These are phyloP conservation scores for Jamesozyma lodderae DNA, from an alignment of 805 yeast species.

Conservation along the genomic window DNA sequence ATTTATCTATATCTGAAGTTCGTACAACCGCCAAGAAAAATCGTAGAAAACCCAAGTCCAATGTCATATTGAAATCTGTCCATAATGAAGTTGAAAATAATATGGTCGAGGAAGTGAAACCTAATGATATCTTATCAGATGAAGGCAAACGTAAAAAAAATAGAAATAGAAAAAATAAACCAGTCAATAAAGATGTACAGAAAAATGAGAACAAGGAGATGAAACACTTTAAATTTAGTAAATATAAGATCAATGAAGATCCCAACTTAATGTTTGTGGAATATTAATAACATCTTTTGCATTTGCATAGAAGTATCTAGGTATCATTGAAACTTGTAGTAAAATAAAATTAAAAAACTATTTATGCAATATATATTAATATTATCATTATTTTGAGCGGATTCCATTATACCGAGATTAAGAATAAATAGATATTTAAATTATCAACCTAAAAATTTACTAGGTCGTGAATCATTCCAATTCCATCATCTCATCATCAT, in stretches of 20 bases:
- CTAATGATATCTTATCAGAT: no score
- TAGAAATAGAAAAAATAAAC: no score
- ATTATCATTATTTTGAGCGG: not conserved
- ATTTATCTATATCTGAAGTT: no score
- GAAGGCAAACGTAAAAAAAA: no score
- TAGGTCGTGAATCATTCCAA: constrained; percentile 3
- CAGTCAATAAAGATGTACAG: not conserved
- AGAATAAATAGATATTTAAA: not conserved
- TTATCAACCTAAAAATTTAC: no score
- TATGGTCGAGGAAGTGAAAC: no score
- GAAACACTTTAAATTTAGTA: not conserved
- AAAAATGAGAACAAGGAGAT: not conserved
- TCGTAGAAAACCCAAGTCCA: no score
- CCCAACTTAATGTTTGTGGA: not conserved
- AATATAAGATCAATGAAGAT: not conserved
- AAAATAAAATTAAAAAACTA: not conserved
- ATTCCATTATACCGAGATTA: no score
- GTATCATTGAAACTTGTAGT: not conserved
- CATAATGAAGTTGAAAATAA: no score
- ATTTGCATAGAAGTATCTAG: not conserved
- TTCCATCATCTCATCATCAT: constrained; percentile 10
- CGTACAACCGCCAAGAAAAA: no score
- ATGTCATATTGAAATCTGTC: no score
- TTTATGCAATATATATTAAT: not conserved
- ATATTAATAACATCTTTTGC: not conserved